These are phyloP conservation scores for Sphaerobolus stellatus DNA, from an alignment of 1,284 basidiomycete genomes.

Conservation along the genomic window DNA sequence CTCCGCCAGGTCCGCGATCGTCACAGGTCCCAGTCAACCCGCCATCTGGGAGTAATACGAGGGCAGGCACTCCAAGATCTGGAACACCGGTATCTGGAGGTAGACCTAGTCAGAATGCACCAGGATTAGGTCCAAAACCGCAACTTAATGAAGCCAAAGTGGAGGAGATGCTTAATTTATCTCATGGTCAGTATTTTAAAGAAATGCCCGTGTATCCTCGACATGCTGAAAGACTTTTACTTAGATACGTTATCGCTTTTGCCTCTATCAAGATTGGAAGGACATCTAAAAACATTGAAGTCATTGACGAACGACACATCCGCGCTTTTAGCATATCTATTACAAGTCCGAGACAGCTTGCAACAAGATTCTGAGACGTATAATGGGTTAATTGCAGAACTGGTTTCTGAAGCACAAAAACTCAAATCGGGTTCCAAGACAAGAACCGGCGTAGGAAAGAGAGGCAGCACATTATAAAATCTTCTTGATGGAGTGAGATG, in stretches of 20 bases:
- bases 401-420: slow-evolving; percentile 82
- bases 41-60: slow-evolving; percentile 41
- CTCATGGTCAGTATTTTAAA: slow-evolving; percentile 53
- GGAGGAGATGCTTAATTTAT: slow-evolving; percentile 63
- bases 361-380: slow-evolving; percentile 87
- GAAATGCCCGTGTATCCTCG: background rate
- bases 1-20: slow-evolving; percentile 58
- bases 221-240: slow-evolving; percentile 9
- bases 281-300: slow-evolving; percentile 64
- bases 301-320: slow-evolving; percentile 72
- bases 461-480: slow-evolving; percentile 48
- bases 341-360: slow-evolving; percentile 81
- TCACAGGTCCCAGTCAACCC: slow-evolving; percentile 34
- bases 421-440: slow-evolving; percentile 57
- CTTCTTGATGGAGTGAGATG: too few species aligned
- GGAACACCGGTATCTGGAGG: slow-evolving; percentile 53
- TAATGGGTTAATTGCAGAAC: slow-evolving; percentile 75
- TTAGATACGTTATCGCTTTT: slow-evolving; percentile 71
- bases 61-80: slow-evolving; percentile 47
- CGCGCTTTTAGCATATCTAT: slow-evolving; percentile 69
- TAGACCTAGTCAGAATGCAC: slow-evolving; percentile 32
- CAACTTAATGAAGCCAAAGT: slow-evolving; percentile 66
- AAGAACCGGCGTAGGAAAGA: slow-evolving; percentile 42
- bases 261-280: slow-evolving; percentile 64
- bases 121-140: slow-evolving; percentile 68